phyloP scores from a whole-genome alignment of 164 flowering plant species.

The Saururus chinensis region DNA sequence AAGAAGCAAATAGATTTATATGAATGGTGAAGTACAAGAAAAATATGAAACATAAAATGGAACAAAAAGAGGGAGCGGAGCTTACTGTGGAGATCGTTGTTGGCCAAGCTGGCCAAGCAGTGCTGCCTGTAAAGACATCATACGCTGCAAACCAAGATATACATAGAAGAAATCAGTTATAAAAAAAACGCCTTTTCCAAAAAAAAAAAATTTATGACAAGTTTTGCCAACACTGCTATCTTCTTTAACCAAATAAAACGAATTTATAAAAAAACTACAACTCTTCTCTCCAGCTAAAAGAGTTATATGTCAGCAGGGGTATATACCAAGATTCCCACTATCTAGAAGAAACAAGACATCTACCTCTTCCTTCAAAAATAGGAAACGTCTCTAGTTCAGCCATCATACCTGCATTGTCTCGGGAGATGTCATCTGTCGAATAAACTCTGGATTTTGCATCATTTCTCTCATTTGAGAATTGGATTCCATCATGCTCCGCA shows the following conservation, averaged over 20 bases:
- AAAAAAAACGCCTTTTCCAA: background rate
- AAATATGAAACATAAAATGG: background rate
- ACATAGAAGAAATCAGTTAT: background rate
- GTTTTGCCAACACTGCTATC: no score
- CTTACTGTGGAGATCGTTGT: constrained; percentile 43
- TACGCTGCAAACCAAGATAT: constrained; percentile 32
- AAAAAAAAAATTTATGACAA: background rate
- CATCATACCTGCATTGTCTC: constrained; percentile 52
- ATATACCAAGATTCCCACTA: no score
- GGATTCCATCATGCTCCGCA: constrained; percentile 36
- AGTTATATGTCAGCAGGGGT: no score
- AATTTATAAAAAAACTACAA: no score
- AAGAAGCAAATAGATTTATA: background rate
- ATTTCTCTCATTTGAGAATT: constrained; percentile 53
- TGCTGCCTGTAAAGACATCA: constrained; percentile 47
- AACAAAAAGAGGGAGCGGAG: constrained; percentile 6
- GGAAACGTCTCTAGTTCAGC: background rate
- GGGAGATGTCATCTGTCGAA: constrained; percentile 58
- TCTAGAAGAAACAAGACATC: no score
- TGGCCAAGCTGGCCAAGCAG: constrained; percentile 27
- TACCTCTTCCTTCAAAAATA: background rate
- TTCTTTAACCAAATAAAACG: no score
- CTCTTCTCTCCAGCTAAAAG: no score
- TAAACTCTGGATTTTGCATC: constrained; percentile 72
- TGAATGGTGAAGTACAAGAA: no score